Conservation (phyloP, 139 green algal species). For the Axilococcus clingmanii region DNA sequence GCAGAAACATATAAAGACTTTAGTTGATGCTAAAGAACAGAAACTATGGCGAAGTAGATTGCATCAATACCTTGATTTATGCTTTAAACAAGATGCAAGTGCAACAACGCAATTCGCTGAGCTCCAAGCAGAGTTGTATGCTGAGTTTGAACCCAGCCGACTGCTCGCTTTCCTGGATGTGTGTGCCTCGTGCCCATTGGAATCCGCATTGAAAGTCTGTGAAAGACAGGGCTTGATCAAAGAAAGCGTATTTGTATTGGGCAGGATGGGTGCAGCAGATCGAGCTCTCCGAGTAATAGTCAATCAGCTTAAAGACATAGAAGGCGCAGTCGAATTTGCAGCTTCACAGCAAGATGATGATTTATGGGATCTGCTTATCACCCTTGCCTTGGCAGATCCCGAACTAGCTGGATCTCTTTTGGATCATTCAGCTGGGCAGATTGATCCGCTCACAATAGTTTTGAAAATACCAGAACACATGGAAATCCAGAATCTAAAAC, state of each 20-base stretch:
- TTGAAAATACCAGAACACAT: conserved; percentile 66
- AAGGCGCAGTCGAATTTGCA: conserved; percentile 87
- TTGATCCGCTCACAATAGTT: conserved; percentile 80
- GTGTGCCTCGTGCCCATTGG: conserved; percentile 72
- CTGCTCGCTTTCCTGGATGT: conserved; percentile 74
- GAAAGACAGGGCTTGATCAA: conserved; percentile 43
- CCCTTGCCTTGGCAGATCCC: conserved; percentile 49
- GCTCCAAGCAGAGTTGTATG: conserved; percentile 79
- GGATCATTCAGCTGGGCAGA: conserved; percentile 65
- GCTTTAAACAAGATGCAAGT: conserved; percentile 45
- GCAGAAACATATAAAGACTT: conserved; percentile 21
- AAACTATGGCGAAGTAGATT: conserved; percentile 41
- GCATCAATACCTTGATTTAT: conserved; percentile 60
- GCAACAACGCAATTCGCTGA: conserved; percentile 45
- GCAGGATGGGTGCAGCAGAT: conserved; percentile 71
- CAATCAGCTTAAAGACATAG: conserved; percentile 69
- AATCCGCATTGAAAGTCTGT: conserved; percentile 65
- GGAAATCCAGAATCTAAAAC: conserved; percentile 53
- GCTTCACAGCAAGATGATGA: conserved; percentile 70
- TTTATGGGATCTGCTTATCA: conserved; percentile 86
- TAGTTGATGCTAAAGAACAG: conserved; percentile 3
- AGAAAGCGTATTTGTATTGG: conserved; percentile 80
- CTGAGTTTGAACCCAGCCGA: conserved; percentile 55
- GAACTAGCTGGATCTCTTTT: conserved; percentile 70
- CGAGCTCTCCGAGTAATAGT: conserved; percentile 85